A percentile compares a stretch with the other conserved stretches of the same genome.
Evolutionary conservation across 2,329 filamentous ascomycete genomes (phyloP).

Genomic region (Nakataea oryzae): DNA sequence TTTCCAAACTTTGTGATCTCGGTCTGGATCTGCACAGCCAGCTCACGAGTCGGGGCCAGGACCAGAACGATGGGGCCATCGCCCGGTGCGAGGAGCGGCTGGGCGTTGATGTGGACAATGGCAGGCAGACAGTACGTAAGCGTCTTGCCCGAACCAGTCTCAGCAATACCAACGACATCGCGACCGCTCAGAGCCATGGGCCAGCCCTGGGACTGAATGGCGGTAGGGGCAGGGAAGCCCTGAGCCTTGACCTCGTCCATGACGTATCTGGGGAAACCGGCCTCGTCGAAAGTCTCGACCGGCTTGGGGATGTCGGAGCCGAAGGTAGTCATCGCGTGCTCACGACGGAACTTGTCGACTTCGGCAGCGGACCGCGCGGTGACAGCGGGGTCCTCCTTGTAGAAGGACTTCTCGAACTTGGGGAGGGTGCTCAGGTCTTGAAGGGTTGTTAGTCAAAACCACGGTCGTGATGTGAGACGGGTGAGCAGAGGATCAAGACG

Average conservation of each 20-base stretch:
- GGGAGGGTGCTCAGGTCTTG: constrained; percentile 68
- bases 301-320: constrained; percentile 81
- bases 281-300: constrained; percentile 95
- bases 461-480: constrained; percentile 1
- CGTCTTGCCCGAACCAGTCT: constrained; percentile 98
- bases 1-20: constrained; percentile 98
- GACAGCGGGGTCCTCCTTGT: constrained; percentile 87
- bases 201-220: constrained; percentile 98
- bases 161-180: constrained; percentile 96
- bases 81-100: constrained; percentile 87
- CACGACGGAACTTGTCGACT: constrained; percentile 78
- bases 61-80: constrained; percentile 96
- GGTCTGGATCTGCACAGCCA: constrained; percentile 96
- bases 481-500: constrained; percentile 15
- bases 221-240: constrained; percentile 85
- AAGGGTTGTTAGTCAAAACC: neutral
- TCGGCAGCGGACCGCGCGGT: constrained; percentile 63
- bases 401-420: constrained; percentile 99
- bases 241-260: constrained; percentile 98
- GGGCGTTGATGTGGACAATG: constrained; percentile 98
- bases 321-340: constrained; percentile 74
- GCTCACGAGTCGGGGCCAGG: constrained; percentile 90
- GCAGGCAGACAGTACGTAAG: constrained; percentile 95
- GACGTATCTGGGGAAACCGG: constrained; percentile 91
- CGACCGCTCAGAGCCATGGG: constrained; percentile 97